A percentile compares a stretch with the other conserved stretches of the same genome.
Conservation (phyloP, 192 early-diverging fungal genomes). For the Entomortierella beljakovae region DNA sequence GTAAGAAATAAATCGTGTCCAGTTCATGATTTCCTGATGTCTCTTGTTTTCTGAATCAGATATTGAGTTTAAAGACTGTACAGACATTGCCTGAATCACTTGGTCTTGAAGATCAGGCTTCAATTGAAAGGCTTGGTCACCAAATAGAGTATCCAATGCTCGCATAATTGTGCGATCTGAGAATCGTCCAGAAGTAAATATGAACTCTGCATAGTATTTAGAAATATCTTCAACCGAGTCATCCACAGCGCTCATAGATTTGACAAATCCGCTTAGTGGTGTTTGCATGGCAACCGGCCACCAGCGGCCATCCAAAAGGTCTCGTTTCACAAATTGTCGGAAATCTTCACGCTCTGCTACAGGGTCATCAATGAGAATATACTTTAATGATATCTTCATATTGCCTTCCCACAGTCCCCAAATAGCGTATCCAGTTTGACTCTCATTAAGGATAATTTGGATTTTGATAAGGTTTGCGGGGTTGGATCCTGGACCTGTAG, state of each 20-base stretch:
- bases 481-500: constrained; percentile 21
- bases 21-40: constrained; percentile 29
- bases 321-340: constrained; percentile 10
- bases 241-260: constrained; percentile 41
- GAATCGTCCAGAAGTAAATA: constrained; percentile 43
- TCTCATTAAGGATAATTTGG: constrained; percentile 17
- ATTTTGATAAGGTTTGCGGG: constrained; percentile 12
- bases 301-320: constrained; percentile 44
- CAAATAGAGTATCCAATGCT: constrained; percentile 18
- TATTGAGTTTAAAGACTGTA: neutral
- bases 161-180: constrained; percentile 40
- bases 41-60: neutral
- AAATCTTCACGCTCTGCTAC: constrained; percentile 24
- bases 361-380: constrained; percentile 45
- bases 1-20: constrained; percentile 41
- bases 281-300: constrained; percentile 50
- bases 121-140: constrained; percentile 9
- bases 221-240: constrained; percentile 28
- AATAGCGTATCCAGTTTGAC: constrained; percentile 29
- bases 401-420: constrained; percentile 44
- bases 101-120: constrained; percentile 15
- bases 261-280: constrained; percentile 33
- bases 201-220: constrained; percentile 31
- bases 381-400: constrained; percentile 20
- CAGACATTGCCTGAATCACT: constrained; percentile 17